phyloP scores from a whole-genome alignment of 148 eudicot genomes.

The Limonium bicolor region DNA sequence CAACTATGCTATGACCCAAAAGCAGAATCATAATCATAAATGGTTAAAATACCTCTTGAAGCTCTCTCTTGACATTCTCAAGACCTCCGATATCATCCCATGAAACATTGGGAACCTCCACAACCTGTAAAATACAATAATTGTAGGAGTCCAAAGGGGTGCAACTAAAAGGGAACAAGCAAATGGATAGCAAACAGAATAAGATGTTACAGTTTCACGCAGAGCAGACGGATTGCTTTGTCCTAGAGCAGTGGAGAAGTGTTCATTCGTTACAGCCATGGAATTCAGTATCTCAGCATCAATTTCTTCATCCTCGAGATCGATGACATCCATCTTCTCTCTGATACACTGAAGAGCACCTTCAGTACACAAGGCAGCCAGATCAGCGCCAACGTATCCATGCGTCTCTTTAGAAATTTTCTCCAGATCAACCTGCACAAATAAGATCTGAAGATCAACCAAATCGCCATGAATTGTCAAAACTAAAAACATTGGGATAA shows the following conservation, averaged over 20 bases:
- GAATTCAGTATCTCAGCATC: slow-evolving; percentile 88
- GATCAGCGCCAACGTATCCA: slow-evolving; percentile 81
- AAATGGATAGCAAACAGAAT: neutral
- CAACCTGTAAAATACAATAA: slow-evolving; percentile 26
- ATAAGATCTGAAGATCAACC: neutral
- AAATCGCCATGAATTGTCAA: neutral
- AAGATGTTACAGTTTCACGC: slow-evolving; percentile 61
- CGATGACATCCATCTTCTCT: slow-evolving; percentile 94
- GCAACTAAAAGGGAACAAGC: neutral
- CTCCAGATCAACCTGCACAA: slow-evolving; percentile 65
- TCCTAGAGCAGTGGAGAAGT: slow-evolving; percentile 80
- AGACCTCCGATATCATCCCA: slow-evolving; percentile 90
- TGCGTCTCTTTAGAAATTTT: slow-evolving; percentile 77
- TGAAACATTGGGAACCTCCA: slow-evolving; percentile 69
- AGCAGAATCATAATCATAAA: no score
- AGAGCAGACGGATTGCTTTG: slow-evolving; percentile 87
- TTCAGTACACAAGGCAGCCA: slow-evolving; percentile 87
- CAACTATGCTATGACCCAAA: no score
- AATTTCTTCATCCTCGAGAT: slow-evolving; percentile 71
- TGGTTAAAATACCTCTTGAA: slow-evolving; percentile 60
- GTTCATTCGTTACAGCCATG: slow-evolving; percentile 88
- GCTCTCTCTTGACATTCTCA: slow-evolving; percentile 83
- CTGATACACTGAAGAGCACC: slow-evolving; percentile 87
- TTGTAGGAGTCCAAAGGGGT: neutral
- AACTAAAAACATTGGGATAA: neutral